Evolutionary conservation across 78 protist genomes (phyloP).

Genomic region (Dictyostelium firmibasis): DNA sequence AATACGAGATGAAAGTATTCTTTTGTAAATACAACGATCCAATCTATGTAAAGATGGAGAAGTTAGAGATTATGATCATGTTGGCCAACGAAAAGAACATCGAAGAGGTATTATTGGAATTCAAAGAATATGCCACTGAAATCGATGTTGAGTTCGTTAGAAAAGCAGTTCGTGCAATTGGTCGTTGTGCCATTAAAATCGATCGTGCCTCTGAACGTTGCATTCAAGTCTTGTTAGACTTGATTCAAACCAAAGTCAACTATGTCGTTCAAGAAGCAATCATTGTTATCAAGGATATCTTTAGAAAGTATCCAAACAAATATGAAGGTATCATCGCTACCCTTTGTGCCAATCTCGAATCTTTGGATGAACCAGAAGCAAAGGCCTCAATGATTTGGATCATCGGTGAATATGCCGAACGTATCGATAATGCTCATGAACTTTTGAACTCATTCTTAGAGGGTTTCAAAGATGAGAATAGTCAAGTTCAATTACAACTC

Average conservation of each 20-base stretch:
- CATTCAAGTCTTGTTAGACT: conserved; percentile 94
- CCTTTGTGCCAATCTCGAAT: conserved; percentile 98
- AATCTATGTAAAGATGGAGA: conserved; percentile 99
- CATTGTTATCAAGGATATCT: conserved; percentile 98
- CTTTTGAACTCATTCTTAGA: conserved; percentile 93
- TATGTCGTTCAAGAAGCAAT: conserved; percentile 99
- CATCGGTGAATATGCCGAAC: conserved; percentile 99
- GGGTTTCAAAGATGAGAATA: conserved; percentile 91
- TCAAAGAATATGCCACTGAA: conserved; percentile 97
- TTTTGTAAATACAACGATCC: conserved; percentile 99
- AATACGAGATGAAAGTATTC: conserved; percentile 94
- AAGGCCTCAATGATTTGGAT: conserved; percentile 99
- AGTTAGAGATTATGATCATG: conserved; percentile 97
- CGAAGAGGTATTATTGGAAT: conserved; percentile 95
- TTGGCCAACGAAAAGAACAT: conserved; percentile 95
- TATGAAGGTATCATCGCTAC: conserved; percentile 98
- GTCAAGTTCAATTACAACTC: conserved; percentile 97
- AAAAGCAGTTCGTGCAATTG: conserved; percentile 97
- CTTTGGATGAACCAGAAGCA: conserved; percentile 99
- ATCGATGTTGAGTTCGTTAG: conserved; percentile 99
- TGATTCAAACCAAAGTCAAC: conserved; percentile 97
- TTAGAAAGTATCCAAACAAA: conserved; percentile 97
- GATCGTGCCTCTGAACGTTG: conserved; percentile 91
- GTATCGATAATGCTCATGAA: conserved; percentile 99
- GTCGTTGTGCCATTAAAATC: conserved; percentile 98